Evolutionary conservation across 1,284 basidiomycete genomes (phyloP).

Genomic region (Coniophora puteana): DNA sequence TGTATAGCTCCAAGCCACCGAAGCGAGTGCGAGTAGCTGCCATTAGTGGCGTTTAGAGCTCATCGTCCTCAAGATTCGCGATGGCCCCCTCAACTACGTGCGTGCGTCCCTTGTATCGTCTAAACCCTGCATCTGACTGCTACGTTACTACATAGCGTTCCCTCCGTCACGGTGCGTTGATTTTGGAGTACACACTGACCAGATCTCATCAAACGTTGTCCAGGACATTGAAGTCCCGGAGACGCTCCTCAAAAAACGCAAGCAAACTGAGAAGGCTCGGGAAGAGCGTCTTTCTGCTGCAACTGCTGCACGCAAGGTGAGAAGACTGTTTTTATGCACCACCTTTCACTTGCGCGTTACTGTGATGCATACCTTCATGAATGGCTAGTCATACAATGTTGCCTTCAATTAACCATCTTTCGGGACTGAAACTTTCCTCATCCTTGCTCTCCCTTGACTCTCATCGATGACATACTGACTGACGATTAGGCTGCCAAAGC

Average conservation of each 20-base stretch:
- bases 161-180: conserved; percentile 64
- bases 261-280: conserved; percentile 95
- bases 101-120: conserved; percentile 27
- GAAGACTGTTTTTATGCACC: conserved; percentile 23
- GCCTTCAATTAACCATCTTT: conserved; percentile 95
- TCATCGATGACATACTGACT: conserved; percentile 13
- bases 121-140: conserved; percentile 11
- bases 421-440: conserved; percentile 69
- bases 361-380: conserved; percentile 83
- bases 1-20: conserved; percentile 30
- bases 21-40: not conserved
- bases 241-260: conserved; percentile 99
- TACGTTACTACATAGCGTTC: conserved; percentile 41
- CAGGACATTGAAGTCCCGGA: conserved; percentile 93
- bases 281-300: conserved; percentile 93
- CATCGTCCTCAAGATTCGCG: conserved; percentile 42
- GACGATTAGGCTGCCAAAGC: conserved; percentile 72
- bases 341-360: conserved; percentile 20
- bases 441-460: conserved; percentile 5
- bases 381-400: conserved; percentile 79
- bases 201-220: conserved; percentile 21
- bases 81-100: conserved; percentile 73
- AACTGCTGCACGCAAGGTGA: conserved; percentile 89
- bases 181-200: conserved; percentile 15
- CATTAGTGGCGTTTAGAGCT: conserved; percentile 5